These are phyloP conservation scores for Aquanectria penicillioides DNA, from an alignment of 2,329 filamentous ascomycete species.

Conservation along the genomic window DNA sequence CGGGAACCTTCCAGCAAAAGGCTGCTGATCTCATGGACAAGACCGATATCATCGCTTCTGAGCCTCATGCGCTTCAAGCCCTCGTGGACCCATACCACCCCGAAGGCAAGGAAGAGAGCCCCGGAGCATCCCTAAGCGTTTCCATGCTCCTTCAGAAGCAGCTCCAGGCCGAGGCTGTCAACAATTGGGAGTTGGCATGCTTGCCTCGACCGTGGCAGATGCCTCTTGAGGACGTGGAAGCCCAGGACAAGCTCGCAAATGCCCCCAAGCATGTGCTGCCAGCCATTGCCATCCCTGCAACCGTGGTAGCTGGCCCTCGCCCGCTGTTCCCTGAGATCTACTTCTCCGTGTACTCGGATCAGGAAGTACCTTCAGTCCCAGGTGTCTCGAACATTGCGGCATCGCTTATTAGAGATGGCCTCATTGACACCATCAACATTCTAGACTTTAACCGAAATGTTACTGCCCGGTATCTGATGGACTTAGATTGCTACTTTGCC, in stretches of 20 bases:
- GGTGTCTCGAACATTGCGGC: conserved; percentile 79
- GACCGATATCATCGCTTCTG: conserved; percentile 92
- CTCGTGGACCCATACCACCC: conserved; percentile 86
- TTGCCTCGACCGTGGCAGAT: conserved; percentile 76
- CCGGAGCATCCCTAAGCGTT: conserved; percentile 72
- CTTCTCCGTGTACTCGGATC: conserved; percentile 89
- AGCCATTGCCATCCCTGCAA: conserved; percentile 76
- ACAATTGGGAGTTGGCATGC: conserved; percentile 78
- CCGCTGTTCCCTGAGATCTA: conserved; percentile 92
- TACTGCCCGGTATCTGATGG: conserved; percentile 88
- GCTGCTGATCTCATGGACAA: conserved; percentile 87
- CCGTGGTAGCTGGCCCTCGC: conserved; percentile 77
- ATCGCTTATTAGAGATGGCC: conserved; percentile 83
- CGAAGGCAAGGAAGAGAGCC: conserved; percentile 69
- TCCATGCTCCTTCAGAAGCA: conserved; percentile 88
- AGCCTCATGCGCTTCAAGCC: conserved; percentile 84
- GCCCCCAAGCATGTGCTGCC: conserved; percentile 83
- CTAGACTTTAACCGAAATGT: conserved; percentile 92
- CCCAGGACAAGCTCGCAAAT: conserved; percentile 66
- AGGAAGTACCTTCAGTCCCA: conserved; percentile 91
- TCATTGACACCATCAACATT: conserved; percentile 93
- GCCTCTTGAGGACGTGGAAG: conserved; percentile 67
- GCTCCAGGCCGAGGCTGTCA: conserved; percentile 78
- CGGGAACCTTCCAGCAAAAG: conserved; percentile 75
- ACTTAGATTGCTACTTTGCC: conserved; percentile 94